A percentile compares a stretch with the other conserved stretches of the same genome.
These are phyloP conservation scores for Myriosclerotinia duriaeana DNA, from an alignment of 2,329 filamentous ascomycete genomes.

Conservation along the genomic window DNA sequence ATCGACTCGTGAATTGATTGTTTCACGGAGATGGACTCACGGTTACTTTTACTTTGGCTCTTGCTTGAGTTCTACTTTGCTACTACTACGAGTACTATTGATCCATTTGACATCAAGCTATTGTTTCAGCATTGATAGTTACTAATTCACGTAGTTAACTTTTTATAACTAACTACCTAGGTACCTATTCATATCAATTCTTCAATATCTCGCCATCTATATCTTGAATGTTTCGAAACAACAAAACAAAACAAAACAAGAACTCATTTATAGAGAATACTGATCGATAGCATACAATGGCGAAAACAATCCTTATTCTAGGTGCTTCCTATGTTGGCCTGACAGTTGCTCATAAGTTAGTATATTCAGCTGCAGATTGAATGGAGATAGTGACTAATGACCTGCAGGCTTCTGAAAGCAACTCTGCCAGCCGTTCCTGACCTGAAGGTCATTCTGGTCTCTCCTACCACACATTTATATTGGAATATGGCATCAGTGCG, in stretches of 20 bases:
- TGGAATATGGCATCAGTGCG: slow-evolving; percentile 52
- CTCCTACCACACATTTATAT: slow-evolving; percentile 52
- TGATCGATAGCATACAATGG: slow-evolving; percentile 24
- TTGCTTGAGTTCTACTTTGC: slow-evolving; percentile 7
- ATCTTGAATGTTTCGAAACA: not conserved
- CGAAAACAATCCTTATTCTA: slow-evolving; percentile 49
- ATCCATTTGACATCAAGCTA: slow-evolving; percentile 14
- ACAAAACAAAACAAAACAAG: not conserved
- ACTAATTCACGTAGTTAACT: not conserved
- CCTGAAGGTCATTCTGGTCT: slow-evolving; percentile 56
- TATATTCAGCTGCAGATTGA: not conserved
- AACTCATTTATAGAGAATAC: not conserved
- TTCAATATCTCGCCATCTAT: not conserved
- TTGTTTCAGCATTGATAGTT: slow-evolving; percentile 18
- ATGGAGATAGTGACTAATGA: not conserved
- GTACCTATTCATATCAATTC: not conserved
- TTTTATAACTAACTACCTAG: not conserved
- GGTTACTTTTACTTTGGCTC: not conserved
- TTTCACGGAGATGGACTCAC: slow-evolving; percentile 1
- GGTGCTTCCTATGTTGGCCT: slow-evolving; percentile 56
- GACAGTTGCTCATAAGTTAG: slow-evolving; percentile 50
- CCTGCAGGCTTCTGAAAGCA: slow-evolving; percentile 48
- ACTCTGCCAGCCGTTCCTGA: slow-evolving; percentile 38
- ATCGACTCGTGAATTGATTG: not conserved
- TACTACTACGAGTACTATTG: not conserved